Evolutionary conservation across 1,284 basidiomycete genomes (phyloP), one percentile per base, ranked within the genome.

Genomic region (Irpex sp.): DNA sequence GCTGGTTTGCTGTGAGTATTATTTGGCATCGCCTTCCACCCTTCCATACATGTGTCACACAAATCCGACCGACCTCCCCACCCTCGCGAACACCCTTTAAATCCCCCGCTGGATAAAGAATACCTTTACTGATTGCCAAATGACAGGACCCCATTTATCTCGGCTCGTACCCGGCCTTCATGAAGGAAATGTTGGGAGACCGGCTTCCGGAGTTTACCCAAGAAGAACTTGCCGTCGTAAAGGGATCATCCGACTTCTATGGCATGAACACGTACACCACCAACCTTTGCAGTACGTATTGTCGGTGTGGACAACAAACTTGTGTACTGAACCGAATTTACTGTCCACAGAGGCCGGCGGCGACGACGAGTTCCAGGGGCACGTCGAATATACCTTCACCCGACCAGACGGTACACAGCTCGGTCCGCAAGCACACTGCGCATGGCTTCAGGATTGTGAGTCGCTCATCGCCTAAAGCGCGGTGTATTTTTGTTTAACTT

Each of bases 251-350:
- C 2, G 89, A 90, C 68, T 90, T 90, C 74, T 86, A 88, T 69
- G 87, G 85, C 36, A 82, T 87, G 78, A 88, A 90, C 75, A 88
- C 87, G 8, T 92, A 92, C 75, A 88, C 89, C 1, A 88, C 84
- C 51, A 88, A 90, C 71, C 79, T 89, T 17, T 83, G 85, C 75
- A 82, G 85, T 87, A 66, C 70, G 82, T 80, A 4, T 26, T 26
- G 26, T 26, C 4, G 26, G 26, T 26, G 4, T 26, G 26, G 26
- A 3, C 26, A 26, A 26, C 26, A 26, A 3, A 26, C 2, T 26
- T 26, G 26, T 15, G 21, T 17, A 15, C 19, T 56, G 60, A 53
- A 1, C 15, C 5, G 35, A 59, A 58, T 36, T 61, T 26, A 26
- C 3, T 26, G 26, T 26, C 4, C 6, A 7, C 64, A 87, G 83